Base-by-base conservation (phyloP, 371 early-diverging fungal genomes). In the Funneliformis caledonium region DNA sequence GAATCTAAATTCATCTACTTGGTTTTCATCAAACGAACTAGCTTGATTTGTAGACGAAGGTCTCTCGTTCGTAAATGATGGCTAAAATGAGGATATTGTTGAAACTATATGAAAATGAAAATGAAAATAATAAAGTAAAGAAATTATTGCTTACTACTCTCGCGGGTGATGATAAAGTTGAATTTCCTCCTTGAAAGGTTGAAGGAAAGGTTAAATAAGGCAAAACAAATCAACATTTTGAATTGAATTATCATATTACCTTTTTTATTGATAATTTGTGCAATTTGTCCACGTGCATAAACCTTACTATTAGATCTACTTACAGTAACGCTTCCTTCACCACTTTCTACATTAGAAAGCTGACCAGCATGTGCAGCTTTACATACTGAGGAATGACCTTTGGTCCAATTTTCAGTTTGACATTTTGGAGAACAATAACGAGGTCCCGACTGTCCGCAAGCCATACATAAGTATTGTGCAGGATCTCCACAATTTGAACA, bases 1-100 rank as follows among this genome's bases (percentile, higher is more conserved):
- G 83, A 91, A 95, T 75, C 85, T 86, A 70, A 96, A 85, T 50
- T 94, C 93, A 31, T 88, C 90, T 31, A 87, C 83, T 80, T 84
- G 72, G 42, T 86, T 88, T 42, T 79, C 69, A 16, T 43, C 26
- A 37, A 64, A 45, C 11, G 12, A 10, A 22, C 42, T 43, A 31
- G 43, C 7, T 37, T 52, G 52, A 52, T 19, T 52, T 52, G 52
- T 52, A 52, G 52, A 16, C 19, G 19, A 52, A 45, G 22, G 67
- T 33, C 7, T 47, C 65, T n/a, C 19, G 67, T 10, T 37, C 67
- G 42, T 62, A 31, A n/a, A 31, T 42, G 45, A 19, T 26, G 31
- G 22, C 45, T 45, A 37, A 26, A 45, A 26, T 14, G 45, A 45
- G n/a, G 22, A 48, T 14, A 64, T 26, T 42, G n/a, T 50, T 42